phyloP scores from a whole-genome alignment of 192 early-diverging fungal genomes.

The Thamnidium elegans region DNA sequence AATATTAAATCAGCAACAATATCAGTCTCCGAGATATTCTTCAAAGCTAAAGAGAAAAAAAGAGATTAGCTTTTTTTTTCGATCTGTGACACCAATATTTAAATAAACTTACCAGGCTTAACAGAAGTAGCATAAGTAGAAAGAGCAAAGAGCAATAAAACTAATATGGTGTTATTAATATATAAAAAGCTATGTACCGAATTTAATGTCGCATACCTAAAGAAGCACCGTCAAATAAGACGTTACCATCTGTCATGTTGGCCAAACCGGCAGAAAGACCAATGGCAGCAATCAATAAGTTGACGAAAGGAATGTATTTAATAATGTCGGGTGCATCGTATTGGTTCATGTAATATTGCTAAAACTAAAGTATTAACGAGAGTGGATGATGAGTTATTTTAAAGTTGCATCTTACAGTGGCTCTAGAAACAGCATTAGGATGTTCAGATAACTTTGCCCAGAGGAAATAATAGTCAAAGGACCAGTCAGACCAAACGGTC shows the following conservation, averaged over 20 bases:
- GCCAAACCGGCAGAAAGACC: conserved; percentile 32
- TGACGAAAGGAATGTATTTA: conserved; percentile 29
- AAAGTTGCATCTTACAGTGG: conserved; percentile 21
- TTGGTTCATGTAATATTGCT: conserved; percentile 31
- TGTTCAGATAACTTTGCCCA: conserved; percentile 25
- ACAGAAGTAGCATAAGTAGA: conserved; percentile 32
- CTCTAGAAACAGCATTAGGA: conserved; percentile 26
- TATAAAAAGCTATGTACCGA: not conserved
- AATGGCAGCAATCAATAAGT: conserved; percentile 25
- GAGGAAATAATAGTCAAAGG: conserved; percentile 30
- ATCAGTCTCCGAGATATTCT: conserved; percentile 5
- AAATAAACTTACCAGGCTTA: conserved; percentile 10
- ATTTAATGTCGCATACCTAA: conserved; percentile 15
- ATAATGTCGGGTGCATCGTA: conserved; percentile 22
- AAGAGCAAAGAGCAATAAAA: conserved; percentile 26
- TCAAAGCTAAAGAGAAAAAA: conserved; percentile 3
- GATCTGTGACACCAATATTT: conserved; percentile 9
- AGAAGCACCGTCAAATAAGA: conserved; percentile 36
- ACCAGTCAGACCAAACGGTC: conserved; percentile 35
- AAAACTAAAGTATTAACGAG: not conserved
- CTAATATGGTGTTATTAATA: conserved; percentile 1
- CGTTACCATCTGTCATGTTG: conserved; percentile 20
- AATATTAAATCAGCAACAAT: not conserved
- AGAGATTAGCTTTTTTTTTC: not conserved
- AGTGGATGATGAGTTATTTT: not conserved